Percentiles rank a stretch among this genome's conserved stretches.
Evolutionary conservation across 2,329 filamentous ascomycete species (phyloP).

Genomic region (Trichoderma koningiopsis): DNA sequence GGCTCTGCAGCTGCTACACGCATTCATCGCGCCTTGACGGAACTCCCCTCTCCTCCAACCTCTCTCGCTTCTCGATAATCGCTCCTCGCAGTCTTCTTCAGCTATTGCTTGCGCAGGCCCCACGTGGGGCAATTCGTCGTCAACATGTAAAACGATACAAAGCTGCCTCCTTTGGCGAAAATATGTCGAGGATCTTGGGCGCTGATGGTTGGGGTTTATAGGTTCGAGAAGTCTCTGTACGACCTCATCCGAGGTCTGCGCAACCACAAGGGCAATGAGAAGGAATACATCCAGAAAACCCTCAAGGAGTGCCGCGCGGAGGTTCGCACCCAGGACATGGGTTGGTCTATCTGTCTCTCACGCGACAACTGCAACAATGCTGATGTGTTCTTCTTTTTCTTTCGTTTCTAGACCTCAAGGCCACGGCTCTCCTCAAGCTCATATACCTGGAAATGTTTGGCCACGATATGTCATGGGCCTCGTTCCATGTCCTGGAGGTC

Average conservation of each 20-base stretch:
- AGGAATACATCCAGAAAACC: slow-evolving; percentile 90
- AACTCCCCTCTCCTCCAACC: neutral
- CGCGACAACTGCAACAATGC: neutral
- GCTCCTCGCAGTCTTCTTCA: neutral
- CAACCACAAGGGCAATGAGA: slow-evolving; percentile 93
- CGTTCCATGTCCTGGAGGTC: slow-evolving; percentile 97
- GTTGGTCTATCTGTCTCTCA: slow-evolving; percentile 48
- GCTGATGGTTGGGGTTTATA: slow-evolving; percentile 42
- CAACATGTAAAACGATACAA: slow-evolving; percentile 29
- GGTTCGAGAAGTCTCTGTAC: slow-evolving; percentile 99
- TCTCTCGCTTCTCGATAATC: neutral
- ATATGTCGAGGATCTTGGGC: neutral
- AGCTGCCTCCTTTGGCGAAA: neutral
- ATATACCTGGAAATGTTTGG: slow-evolving; percentile 99
- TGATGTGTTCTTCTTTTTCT: slow-evolving; percentile 10
- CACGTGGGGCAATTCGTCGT: slow-evolving; percentile 28
- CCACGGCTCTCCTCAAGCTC: slow-evolving; percentile 91
- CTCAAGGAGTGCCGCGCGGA: slow-evolving; percentile 94
- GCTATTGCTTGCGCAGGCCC: slow-evolving; percentile 25
- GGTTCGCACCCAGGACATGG: slow-evolving; percentile 91
- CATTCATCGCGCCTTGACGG: slow-evolving; percentile 6
- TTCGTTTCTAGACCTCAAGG: slow-evolving; percentile 74
- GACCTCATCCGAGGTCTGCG: slow-evolving; percentile 96
- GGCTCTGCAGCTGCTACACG: slow-evolving; percentile 11
- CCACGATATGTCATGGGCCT: slow-evolving; percentile 99